Evolutionary conservation across 345 rosid genomes (phyloP).

Genomic region (Gynandropsis gynandra): DNA sequence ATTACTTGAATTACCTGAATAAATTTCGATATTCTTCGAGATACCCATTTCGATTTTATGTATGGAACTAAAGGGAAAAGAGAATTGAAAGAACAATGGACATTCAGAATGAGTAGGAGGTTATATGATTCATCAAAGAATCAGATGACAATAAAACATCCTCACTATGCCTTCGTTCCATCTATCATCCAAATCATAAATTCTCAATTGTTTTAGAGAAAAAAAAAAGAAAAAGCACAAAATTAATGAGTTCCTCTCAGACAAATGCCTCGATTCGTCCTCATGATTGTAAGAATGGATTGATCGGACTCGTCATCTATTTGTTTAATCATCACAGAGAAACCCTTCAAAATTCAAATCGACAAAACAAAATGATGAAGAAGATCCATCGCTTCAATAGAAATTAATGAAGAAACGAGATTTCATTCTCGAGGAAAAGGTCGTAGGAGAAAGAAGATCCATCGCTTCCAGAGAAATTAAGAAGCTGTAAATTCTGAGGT

Average conservation of each 20-base stretch:
- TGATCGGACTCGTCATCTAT: conserved; percentile 64
- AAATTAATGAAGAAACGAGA: too few relatives aligned
- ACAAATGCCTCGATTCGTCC: conserved; percentile 70
- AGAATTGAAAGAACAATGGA: not conserved
- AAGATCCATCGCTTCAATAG: too few relatives aligned
- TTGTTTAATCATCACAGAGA: conserved; percentile 44
- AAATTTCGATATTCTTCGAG: too few relatives aligned
- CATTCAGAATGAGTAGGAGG: conserved; percentile 69
- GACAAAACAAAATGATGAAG: not conserved
- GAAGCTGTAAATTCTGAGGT: too few relatives aligned
- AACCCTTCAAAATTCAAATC: not conserved
- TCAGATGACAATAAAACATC: conserved; percentile 30
- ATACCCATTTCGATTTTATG: too few relatives aligned
- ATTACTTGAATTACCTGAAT: too few relatives aligned
- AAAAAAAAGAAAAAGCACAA: not conserved
- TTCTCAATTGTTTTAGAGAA: too few relatives aligned
- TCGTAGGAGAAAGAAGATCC: too few relatives aligned
- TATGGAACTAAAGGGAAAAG: not conserved
- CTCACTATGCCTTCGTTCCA: conserved; percentile 24
- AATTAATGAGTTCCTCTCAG: conserved; percentile 38
- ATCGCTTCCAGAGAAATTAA: too few relatives aligned
- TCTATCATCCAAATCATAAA: not conserved
- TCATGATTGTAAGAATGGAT: conserved; percentile 47
- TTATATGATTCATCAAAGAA: conserved; percentile 16
- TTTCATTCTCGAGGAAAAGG: too few relatives aligned